Evolutionary conservation across 176 grass and related monocot species (phyloP).

Genomic region (Eleusine indica): DNA sequence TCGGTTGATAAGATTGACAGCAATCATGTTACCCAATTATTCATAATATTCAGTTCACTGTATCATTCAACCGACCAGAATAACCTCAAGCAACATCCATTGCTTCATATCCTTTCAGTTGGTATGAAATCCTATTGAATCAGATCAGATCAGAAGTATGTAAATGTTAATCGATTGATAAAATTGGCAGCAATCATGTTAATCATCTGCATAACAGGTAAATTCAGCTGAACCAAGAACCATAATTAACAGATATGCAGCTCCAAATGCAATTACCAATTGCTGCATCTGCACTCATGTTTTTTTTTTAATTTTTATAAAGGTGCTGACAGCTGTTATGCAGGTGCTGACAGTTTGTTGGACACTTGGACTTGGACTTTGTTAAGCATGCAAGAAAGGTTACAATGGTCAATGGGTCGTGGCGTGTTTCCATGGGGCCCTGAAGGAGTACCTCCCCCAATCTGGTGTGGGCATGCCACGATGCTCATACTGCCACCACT

Average conservation of each 20-base stretch:
- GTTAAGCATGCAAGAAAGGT: too few species aligned
- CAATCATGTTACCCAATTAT: conserved; percentile 15
- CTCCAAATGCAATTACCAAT: conserved; percentile 20
- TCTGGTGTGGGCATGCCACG: too few species aligned
- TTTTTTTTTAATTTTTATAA: background rate
- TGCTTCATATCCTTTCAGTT: background rate
- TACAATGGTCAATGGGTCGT: too few species aligned
- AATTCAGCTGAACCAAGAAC: background rate
- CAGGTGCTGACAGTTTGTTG: too few species aligned
- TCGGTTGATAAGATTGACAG: background rate
- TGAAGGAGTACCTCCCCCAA: too few species aligned
- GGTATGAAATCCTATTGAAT: background rate
- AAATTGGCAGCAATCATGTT: background rate
- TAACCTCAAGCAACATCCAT: background rate
- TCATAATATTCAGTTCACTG: background rate
- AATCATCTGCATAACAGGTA: background rate
- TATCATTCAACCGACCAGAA: background rate
- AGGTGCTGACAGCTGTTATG: background rate
- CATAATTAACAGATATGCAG: conserved; percentile 18
- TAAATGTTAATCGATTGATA: background rate
- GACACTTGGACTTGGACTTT: too few species aligned
- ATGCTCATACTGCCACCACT: too few species aligned
- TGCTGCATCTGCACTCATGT: background rate
- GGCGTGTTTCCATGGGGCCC: too few species aligned
- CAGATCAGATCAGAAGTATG: background rate